phyloP scores from a whole-genome alignment of 1,284 basidiomycete species.

The Anthracocystis panici-leucophaei region DNA sequence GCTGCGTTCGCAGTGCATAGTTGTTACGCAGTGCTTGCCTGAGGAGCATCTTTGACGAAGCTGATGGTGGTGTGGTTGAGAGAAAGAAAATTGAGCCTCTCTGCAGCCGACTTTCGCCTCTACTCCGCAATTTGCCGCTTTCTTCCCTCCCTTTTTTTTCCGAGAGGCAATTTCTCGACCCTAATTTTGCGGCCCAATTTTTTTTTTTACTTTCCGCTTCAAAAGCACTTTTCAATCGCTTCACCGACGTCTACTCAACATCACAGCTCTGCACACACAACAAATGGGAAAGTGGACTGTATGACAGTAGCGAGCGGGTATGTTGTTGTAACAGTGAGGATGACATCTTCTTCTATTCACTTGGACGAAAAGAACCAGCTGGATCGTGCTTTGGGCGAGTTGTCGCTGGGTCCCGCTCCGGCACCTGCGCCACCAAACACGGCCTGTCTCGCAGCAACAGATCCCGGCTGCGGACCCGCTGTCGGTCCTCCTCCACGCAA shows the following conservation, averaged over 20 bases:
- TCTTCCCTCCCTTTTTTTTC: slow-evolving; percentile 6
- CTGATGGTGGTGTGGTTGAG: background rate
- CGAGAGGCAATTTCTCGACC: background rate
- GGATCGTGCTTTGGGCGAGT: slow-evolving; percentile 57
- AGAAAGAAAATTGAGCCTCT: background rate
- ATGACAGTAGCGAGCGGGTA: slow-evolving; percentile 12
- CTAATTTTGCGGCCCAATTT: slow-evolving; percentile 3
- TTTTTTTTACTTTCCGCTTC: background rate
- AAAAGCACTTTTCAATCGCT: too few relatives aligned
- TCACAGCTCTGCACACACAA: background rate
- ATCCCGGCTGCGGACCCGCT: slow-evolving; percentile 44
- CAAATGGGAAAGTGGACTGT: background rate
- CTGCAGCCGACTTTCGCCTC: slow-evolving; percentile 21
- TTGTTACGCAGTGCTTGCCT: slow-evolving; percentile 42
- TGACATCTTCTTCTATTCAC: slow-evolving; percentile 9
- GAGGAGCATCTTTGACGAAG: slow-evolving; percentile 23
- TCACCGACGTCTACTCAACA: background rate
- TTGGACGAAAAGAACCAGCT: slow-evolving; percentile 64
- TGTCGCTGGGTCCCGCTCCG: slow-evolving; percentile 29
- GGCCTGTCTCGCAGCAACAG: slow-evolving; percentile 43
- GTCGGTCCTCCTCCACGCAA: slow-evolving; percentile 80
- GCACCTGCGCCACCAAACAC: slow-evolving; percentile 16
- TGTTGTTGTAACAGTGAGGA: slow-evolving; percentile 4
- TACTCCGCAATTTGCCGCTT: slow-evolving; percentile 33
- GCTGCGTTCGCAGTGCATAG: slow-evolving; percentile 31